Base-by-base conservation (phyloP, 2,329 filamentous ascomycete genomes). In the Phaeophleospora eucalypticola region DNA sequence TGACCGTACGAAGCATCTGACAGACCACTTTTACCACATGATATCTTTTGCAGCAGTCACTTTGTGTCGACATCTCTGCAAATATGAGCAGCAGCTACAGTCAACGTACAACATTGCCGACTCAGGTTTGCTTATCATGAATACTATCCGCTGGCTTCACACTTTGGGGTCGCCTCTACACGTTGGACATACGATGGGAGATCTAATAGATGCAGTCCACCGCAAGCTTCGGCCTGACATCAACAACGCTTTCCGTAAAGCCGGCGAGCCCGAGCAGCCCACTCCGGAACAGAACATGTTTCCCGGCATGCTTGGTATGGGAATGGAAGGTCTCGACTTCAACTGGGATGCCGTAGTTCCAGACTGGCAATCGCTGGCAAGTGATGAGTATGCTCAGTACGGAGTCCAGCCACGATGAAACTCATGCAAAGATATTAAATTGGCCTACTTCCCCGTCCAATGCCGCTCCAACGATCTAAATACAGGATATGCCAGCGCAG, bases 1-100 rank as follows among this genome's bases (percentile, higher is more conserved):
- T 38, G 67, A 72, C 17, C 65, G 70, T 2, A 73, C 70, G 1
- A 63, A 65, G 12, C 70, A 75, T 52, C 54, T 74, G 3, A 73
- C 65, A 2, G 71, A 75, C 45, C 71, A 74, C 41, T 71, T 73
- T 16, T 74, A 73, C 47, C 71, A 74, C 48, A 70, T 74, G 61
- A 70, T 73, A 39, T 71, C 69, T 4, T 75, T 73, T 43, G 66
- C 71, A 0, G 71, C 66, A 2, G 59, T 69, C 18, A 69, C 66
- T 2, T 54, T 69, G 2, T 67, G 61, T 37, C 65, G 70, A 20
- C 42, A 73, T 2, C 51, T 72, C 3, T 63, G 37, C 21, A 49
- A 46, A 29, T 41, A 52, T 29, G 35, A 41, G 27, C 17, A 17
- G 9, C 46, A 45, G 29, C 15, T 48, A 15, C 41, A 41, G 21